Base-by-base conservation (phyloP, 2,329 filamentous ascomycete genomes). In the Fragosphaeria purpurea region DNA sequence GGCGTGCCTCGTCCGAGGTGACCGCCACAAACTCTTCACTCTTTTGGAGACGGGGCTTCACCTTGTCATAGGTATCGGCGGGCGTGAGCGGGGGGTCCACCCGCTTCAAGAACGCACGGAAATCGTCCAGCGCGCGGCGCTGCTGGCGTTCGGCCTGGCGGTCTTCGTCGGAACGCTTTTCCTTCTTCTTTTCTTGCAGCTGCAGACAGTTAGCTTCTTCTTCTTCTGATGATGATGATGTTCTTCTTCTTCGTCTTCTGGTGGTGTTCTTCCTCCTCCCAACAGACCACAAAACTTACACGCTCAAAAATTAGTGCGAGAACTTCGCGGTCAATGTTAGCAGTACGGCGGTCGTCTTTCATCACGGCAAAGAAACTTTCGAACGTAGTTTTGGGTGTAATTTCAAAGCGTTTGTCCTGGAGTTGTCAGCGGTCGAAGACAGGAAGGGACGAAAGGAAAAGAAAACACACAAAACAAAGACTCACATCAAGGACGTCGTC, bases 401-500 rank as follows among this genome's bases (percentile, higher is more conserved):
- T 82, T 67, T 96, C 90, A 76, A 88, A 95, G 62, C 84, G 87
- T 73, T 88, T 86, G 69, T 95, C 88, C 86, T 94, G 59, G 49
- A 44, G 10, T 40, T 6, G 32, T 31, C 22, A 40, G 37, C 37
- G 37, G 41, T 9, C 8, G 4, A 12, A 31, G 12, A 43, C 39
- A 44, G n/a, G 47, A 41, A 30, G 4, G n/a, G 11, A 11, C 35
- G 22, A 22, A 22, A 22, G 22, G 12, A 39, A 7, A 32, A 41
- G 13, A 9, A 38, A 47, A 38, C 22, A 22, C n/a, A 33, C 7
- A 11, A 39, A 39, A 22, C 31, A 22, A 22, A 5, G 11, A 71
- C 83, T 73, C 67, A 93, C 88, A 74, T 94, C 87, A 59, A 95
- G 76, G 58, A 93, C 88, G 68, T 95, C 89, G 57, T 93, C 72